These are phyloP conservation scores for Arthrobotrys sinensis DNA, from an alignment of 2,329 filamentous ascomycete species.

Conservation along the genomic window DNA sequence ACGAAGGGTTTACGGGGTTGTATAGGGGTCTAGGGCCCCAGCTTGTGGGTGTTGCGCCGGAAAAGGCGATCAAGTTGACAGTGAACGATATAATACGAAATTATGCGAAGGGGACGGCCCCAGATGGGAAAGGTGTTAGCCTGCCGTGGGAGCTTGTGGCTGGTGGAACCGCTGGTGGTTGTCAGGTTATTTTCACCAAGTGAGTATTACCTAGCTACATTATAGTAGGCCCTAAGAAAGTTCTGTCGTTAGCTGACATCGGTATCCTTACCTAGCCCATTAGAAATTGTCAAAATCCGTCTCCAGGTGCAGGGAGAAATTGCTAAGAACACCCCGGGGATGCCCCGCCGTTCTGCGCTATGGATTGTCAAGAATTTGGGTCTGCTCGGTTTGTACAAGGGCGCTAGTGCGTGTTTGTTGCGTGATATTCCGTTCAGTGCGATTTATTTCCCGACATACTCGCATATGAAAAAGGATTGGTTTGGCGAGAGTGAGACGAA, in stretches of 20 bases:
- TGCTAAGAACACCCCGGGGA: slow-evolving; percentile 84
- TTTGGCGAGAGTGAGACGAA: slow-evolving; percentile 88
- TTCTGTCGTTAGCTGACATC: not conserved
- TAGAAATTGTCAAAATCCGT: slow-evolving; percentile 99
- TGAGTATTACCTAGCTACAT: slow-evolving; percentile 71
- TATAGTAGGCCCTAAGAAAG: not conserved
- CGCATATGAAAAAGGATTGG: slow-evolving; percentile 91
- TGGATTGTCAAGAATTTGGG: slow-evolving; percentile 98
- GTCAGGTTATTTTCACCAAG: slow-evolving; percentile 79
- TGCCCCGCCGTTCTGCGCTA: slow-evolving; percentile 88
- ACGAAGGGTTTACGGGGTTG: slow-evolving; percentile 89
- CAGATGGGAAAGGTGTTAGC: slow-evolving; percentile 72
- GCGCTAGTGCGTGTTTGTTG: slow-evolving; percentile 91
- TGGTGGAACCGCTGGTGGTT: slow-evolving; percentile 89
- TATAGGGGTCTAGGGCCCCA: slow-evolving; percentile 97
- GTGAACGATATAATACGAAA: slow-evolving; percentile 93
- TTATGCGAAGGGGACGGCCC: slow-evolving; percentile 75
- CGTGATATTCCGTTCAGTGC: slow-evolving; percentile 98
- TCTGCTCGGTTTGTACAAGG: slow-evolving; percentile 95
- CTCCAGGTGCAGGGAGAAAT: slow-evolving; percentile 97
- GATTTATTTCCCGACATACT: slow-evolving; percentile 98
- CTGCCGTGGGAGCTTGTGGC: slow-evolving; percentile 82
- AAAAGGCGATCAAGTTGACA: slow-evolving; percentile 99
- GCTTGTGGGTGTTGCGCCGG: slow-evolving; percentile 96
- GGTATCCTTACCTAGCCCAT: slow-evolving; percentile 77